These are phyloP conservation scores for Arthrobotrys iridis DNA, from an alignment of 2,329 filamentous ascomycete species.

Conservation along the genomic window DNA sequence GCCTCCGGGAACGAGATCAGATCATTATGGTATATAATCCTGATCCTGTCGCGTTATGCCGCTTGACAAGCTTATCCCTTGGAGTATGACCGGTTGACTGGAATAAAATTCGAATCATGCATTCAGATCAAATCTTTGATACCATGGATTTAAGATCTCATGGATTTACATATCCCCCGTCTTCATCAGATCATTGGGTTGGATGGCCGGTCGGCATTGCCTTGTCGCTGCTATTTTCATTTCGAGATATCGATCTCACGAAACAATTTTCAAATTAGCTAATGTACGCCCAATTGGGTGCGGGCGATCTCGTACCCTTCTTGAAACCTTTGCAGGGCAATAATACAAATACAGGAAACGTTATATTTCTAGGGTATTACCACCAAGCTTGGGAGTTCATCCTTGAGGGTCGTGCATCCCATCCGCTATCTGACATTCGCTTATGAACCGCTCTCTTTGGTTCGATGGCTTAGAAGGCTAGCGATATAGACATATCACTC, in stretches of 20 bases:
- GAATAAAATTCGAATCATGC: not conserved
- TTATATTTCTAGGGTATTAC: conserved; percentile 16
- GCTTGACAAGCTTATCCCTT: not conserved
- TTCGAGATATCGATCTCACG: not conserved
- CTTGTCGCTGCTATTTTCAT: not conserved
- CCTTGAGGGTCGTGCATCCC: not conserved
- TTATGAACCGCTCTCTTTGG: conserved; percentile 21
- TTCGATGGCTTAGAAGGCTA: not conserved
- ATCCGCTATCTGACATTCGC: not conserved
- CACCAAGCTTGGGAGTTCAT: not conserved
- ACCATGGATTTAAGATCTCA: conserved; percentile 22
- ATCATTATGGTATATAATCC: no score
- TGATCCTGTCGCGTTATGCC: not conserved
- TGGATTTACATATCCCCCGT: not conserved
- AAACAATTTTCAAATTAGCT: no score
- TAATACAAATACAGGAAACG: no score
- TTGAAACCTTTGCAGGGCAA: not conserved
- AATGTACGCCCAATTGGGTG: not conserved
- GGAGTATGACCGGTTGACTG: not conserved
- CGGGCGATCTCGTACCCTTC: not conserved
- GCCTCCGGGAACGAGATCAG: not conserved
- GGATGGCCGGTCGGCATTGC: not conserved
- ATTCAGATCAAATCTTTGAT: conserved; percentile 13
- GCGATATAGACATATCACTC: not conserved
- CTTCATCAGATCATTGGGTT: not conserved